Base-by-base conservation (phyloP, 805 yeast genomes). In the Blastobotrys peoriensis region DNA sequence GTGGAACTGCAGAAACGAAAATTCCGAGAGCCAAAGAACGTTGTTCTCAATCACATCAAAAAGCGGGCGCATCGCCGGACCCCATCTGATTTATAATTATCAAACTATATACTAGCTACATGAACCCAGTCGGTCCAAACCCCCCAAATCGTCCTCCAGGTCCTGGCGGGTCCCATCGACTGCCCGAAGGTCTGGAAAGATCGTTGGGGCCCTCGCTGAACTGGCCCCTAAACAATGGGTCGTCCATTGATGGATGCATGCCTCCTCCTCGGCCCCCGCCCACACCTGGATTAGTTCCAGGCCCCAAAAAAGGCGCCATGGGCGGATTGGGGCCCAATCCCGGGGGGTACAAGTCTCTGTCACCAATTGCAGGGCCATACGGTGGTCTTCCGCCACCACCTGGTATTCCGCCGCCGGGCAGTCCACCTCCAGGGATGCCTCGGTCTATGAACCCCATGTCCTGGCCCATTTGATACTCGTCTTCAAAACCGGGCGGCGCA, bases 401-500 rank as follows among this genome's bases (percentile, higher is more conserved):
- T 38, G 3, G 22, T 21, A 15, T n/a, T 13, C 5, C 33, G 21
- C 33, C 25, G 38, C 36, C 46, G 27, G 28, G 54, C 51, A 17
- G 28, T 38, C 13, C 48, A 48, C 4, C 49, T n/a, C n/a, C n/a
- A n/a, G n/a, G n/a, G 46, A 3, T 27, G 33, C 4, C 35, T 33
- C 5, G 34, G 40, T 3, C 47, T 36, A 5, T 48, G 41, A 5
- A 40, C 28, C 35, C 51, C 36, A 17, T 47, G 45, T 25, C 30
- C 9, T 47, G 38, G 22, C 46, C 40, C 36, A 64, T 48, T 38
- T 63, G 61, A 43, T 60, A 60, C 45, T 68, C 72, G 51, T 73
- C 75, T 35, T 73, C 78, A 50, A 73, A 67, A 4, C 66, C 70
- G 1, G 72, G 72, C 4, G 67, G 66, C 2, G 54, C 55, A 3